These are phyloP conservation scores for Malus orientalis DNA, from an alignment of 306 rosid species.

Conservation along the genomic window DNA sequence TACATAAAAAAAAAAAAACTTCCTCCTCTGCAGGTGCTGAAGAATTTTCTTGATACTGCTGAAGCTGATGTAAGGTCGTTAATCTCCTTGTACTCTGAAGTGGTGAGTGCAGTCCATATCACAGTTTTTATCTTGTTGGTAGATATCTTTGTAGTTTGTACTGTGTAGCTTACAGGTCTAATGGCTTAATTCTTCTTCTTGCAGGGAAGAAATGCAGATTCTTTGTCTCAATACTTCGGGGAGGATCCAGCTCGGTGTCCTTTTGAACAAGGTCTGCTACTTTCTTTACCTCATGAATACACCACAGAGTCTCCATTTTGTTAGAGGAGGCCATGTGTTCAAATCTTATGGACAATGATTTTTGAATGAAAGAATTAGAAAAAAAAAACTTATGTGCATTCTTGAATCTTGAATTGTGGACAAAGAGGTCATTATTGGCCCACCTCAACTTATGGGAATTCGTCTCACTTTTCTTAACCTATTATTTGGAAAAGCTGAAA, in stretches of 20 bases:
- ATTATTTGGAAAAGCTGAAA: neutral
- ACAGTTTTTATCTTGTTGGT: neutral
- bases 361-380: neutral
- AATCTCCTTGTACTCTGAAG: conserved; percentile 88
- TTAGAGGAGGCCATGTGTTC: neutral
- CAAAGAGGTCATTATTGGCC: neutral
- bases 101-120: conserved; percentile 50
- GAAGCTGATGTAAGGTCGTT: conserved; percentile 97
- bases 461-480: neutral
- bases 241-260: conserved; percentile 99
- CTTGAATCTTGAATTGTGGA: neutral
- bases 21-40: conserved; percentile 66
- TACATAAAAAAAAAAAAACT: neutral
- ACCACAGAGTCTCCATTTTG: too few species aligned
- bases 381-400: neutral
- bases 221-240: conserved; percentile 92
- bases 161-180: conserved; percentile 10
- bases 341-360: neutral
- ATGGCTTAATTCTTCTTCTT: conserved; percentile 24
- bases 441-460: neutral
- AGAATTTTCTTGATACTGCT: conserved; percentile 76
- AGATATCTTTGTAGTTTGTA: neutral
- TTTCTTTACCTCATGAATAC: conserved; percentile 4
- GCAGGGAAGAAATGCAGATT: conserved; percentile 97
- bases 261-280: conserved; percentile 88